phyloP scores from a whole-genome alignment of 495 filamentous ascomycete genomes.

The Bathelium albidoporum region DNA sequence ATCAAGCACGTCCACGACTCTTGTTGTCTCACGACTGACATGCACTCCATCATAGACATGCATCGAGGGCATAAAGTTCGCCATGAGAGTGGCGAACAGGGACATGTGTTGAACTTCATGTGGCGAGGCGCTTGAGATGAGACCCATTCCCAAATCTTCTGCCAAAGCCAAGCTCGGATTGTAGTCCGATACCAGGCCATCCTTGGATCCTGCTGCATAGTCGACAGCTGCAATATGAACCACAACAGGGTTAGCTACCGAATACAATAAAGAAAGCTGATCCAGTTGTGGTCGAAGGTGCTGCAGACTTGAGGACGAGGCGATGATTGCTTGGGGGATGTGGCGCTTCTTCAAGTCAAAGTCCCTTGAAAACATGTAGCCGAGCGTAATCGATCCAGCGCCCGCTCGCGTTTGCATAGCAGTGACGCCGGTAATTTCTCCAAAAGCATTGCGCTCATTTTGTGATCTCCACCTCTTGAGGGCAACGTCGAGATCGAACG shows the following conservation, averaged over 20 bases:
- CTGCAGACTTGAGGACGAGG: conserved; percentile 68
- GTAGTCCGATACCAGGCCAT: conserved; percentile 79
- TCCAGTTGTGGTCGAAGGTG: conserved; percentile 77
- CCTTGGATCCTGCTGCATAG: conserved; percentile 54
- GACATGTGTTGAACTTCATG: conserved; percentile 96
- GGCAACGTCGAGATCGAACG: conserved; percentile 78
- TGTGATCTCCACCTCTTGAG: conserved; percentile 61
- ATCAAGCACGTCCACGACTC: conserved; percentile 76
- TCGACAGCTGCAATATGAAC: conserved; percentile 91
- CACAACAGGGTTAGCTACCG: conserved; percentile 80
- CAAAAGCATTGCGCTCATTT: conserved; percentile 65
- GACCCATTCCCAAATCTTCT: conserved; percentile 83
- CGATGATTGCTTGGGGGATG: conserved; percentile 80
- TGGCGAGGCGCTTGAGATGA: conserved; percentile 73
- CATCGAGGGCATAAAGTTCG: conserved; percentile 68
- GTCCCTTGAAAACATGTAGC: conserved; percentile 94
- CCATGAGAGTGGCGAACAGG: conserved; percentile 73
- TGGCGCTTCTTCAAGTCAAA: conserved; percentile 85
- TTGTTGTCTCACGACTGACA: conserved; percentile 72
- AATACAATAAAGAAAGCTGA: conserved; percentile 80
- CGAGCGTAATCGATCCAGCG: conserved; percentile 83
- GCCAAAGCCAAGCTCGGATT: conserved; percentile 65
- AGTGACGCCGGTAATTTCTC: conserved; percentile 65
- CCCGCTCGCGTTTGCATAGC: conserved; percentile 79
- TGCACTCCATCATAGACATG: conserved; percentile 90